Base-by-base conservation (phyloP, 768 basidiomycete species). In the Tylopilus intermedius region DNA sequence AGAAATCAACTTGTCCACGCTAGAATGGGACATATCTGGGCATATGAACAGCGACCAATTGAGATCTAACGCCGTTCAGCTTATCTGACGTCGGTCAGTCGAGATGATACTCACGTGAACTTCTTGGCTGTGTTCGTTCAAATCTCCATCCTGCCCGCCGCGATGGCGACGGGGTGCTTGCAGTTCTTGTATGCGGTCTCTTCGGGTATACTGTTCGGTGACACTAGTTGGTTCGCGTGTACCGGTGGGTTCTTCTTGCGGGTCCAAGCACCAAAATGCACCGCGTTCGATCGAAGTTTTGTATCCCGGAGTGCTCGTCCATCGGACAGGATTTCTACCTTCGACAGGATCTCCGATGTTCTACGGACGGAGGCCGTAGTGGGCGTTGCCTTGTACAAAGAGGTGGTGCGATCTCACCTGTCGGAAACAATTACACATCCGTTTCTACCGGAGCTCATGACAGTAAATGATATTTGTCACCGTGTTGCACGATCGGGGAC, bases 121-220 rank as follows among this genome's bases (percentile, higher is more conserved):
- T 54, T 52, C 18, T 40, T 22, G 41, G n/a, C 2, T 30, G 9
- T 18, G 22, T 43, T 37, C n/a, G 54, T 46, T 39, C 47, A 47
- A 50, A 66, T 65, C 49, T 63, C 55, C 55, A 60, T 60, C 47
- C 45, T 55, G 35, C 8, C 61, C 58, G 62, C 64, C 47, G 58
- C 62, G 64, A 66, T 52, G 64, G 62, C 64, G 51, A 54, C 62
- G 62, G 63, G 53, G 15, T 49, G 18, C 43, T 24, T 10, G 30
- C 35, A 38, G 47, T 56, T 63, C 62, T 54, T 8, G 52, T 52
- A 10, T 60, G 58, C 62, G 64, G 47, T 51, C 51, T 55, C 53
- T 15, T 30, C 64, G 62, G 62, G 29, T 32, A 40, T 35, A 47
- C 58, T 57, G 22, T 60, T 63, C 61, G 62, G 61, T 51, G 43